A percentile compares a stretch with the other conserved stretches of the same genome.
Conservation (phyloP, 805 yeast genomes). For the Saccharomycopsis selenospora region DNA sequence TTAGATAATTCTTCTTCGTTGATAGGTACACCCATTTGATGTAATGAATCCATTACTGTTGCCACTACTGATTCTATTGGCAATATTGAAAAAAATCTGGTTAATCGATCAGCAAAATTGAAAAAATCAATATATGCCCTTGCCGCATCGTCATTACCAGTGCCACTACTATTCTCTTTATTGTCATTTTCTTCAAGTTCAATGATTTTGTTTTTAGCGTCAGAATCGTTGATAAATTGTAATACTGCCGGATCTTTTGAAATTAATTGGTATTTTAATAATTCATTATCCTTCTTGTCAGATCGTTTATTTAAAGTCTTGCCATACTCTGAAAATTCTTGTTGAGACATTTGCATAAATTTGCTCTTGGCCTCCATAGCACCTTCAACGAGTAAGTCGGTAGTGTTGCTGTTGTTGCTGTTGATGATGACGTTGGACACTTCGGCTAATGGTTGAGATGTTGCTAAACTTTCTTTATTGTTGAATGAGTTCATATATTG, state of each 20-base stretch:
- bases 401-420: neutral
- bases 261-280: constrained; percentile 32
- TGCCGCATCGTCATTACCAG: constrained; percentile 13
- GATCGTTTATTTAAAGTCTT: constrained; percentile 26
- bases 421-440: constrained; percentile 28
- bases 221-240: constrained; percentile 34
- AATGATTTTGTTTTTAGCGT: constrained; percentile 7
- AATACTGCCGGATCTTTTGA: constrained; percentile 45
- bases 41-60: constrained; percentile 35
- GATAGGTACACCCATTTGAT: constrained; percentile 35
- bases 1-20: constrained; percentile 21
- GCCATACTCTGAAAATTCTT: constrained; percentile 33
- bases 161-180: constrained; percentile 2
- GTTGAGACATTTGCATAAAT: constrained; percentile 35
- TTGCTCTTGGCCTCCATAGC: constrained; percentile 4
- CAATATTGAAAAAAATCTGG: constrained; percentile 43
- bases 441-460: constrained; percentile 43
- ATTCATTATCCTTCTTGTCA: constrained; percentile 27
- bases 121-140: constrained; percentile 20
- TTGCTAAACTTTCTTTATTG: constrained; percentile 25
- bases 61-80: constrained; percentile 39
- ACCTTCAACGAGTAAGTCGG: neutral
- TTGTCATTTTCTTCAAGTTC: neutral
- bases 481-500: constrained; percentile 22
- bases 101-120: constrained; percentile 38